A percentile compares a stretch with the other conserved stretches of the same genome.
These are phyloP conservation scores for Talaromyces marneffei DNA, from an alignment of 2,329 filamentous ascomycete species.

Conservation along the genomic window DNA sequence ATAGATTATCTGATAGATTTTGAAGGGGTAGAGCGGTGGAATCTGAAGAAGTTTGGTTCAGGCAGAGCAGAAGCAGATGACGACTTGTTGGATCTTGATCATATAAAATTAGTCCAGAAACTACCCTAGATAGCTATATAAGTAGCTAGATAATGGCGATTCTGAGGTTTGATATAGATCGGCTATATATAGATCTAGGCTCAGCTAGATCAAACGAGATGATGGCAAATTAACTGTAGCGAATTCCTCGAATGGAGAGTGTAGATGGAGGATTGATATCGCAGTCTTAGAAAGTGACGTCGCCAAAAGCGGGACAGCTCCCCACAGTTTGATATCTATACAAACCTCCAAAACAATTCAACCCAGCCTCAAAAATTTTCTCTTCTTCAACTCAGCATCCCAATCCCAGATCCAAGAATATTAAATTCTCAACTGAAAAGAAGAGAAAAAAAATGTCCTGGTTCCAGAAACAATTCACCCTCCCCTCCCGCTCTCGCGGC, in stretches of 20 bases:
- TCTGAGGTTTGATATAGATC: background rate
- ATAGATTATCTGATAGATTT: background rate
- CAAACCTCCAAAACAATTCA: background rate
- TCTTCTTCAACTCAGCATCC: background rate
- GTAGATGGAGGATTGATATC: no score
- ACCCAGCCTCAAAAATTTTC: background rate
- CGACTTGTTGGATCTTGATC: background rate
- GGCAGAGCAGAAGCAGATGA: background rate
- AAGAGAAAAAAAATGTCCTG: constrained; percentile 52
- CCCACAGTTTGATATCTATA: background rate
- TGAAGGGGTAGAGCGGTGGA: background rate
- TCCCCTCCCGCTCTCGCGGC: constrained; percentile 71
- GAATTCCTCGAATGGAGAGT: no score
- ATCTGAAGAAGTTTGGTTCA: background rate
- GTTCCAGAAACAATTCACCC: constrained; percentile 77
- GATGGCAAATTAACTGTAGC: background rate
- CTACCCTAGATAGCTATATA: background rate
- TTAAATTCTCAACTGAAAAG: background rate
- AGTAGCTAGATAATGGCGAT: background rate
- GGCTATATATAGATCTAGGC: no score
- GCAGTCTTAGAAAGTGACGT: background rate
- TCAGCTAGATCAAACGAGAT: background rate
- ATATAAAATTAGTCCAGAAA: background rate
- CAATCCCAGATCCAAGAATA: background rate
- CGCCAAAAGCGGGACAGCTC: background rate